These are phyloP conservation scores for Hemisphaericaspora xylanilytica DNA, from an alignment of 1,139 yeast species.

Conservation along the genomic window DNA sequence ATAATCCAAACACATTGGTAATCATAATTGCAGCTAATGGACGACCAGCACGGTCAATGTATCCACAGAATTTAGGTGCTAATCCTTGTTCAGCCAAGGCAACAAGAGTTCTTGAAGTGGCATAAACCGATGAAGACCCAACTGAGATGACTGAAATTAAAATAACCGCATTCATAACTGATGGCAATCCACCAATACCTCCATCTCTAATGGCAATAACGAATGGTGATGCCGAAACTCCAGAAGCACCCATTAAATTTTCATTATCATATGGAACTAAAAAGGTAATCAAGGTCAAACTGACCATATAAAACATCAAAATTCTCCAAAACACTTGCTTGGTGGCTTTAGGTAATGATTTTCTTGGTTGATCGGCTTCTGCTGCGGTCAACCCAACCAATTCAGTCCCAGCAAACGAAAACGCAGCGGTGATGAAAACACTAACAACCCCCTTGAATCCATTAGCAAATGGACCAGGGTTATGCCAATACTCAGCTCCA, in stretches of 20 bases:
- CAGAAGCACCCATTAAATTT: slow-evolving; percentile 30
- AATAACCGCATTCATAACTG: slow-evolving; percentile 50
- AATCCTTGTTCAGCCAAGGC: slow-evolving; percentile 33
- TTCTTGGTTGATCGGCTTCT: slow-evolving; percentile 38
- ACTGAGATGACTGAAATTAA: slow-evolving; percentile 48
- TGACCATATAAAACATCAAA: slow-evolving; percentile 38
- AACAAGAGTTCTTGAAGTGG: slow-evolving; percentile 31
- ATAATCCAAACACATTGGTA: slow-evolving; percentile 29
- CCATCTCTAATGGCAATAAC: slow-evolving; percentile 57
- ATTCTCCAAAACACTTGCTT: slow-evolving; percentile 48
- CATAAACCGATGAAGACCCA: slow-evolving; percentile 42
- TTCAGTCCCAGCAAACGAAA: slow-evolving; percentile 42
- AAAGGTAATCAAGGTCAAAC: slow-evolving; percentile 37
- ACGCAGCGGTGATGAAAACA: slow-evolving; percentile 45
- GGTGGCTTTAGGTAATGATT: slow-evolving; percentile 39
- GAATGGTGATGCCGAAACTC: slow-evolving; percentile 33
- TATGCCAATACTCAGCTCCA: slow-evolving; percentile 38
- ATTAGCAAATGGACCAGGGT: slow-evolving; percentile 43
- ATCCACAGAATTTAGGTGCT: slow-evolving; percentile 33
- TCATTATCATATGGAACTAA: slow-evolving; percentile 34
- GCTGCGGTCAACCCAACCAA: slow-evolving; percentile 42
- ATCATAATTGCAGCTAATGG: slow-evolving; percentile 31
- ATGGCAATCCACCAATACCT: slow-evolving; percentile 54
- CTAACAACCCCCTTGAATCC: slow-evolving; percentile 45
- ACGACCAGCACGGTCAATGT: slow-evolving; percentile 32